Conservation (phyloP, 768 basidiomycete genomes). For the Lenzites betulinus region DNA sequence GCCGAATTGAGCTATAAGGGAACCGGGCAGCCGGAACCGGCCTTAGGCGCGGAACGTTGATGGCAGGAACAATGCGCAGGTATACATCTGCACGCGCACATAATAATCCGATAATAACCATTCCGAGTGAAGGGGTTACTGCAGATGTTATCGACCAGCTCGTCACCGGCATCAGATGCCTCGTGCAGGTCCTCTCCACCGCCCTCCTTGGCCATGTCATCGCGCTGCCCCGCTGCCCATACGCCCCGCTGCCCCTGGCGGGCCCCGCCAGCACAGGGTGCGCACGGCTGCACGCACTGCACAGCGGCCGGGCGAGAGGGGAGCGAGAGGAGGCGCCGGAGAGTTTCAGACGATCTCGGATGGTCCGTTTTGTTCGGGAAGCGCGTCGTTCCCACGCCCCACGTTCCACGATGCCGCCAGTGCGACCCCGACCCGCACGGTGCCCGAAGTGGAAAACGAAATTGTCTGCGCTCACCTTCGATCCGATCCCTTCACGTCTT, state of each 20-base stretch:
- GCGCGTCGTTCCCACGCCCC: conserved; percentile 23
- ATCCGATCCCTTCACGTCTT: conserved; percentile 14
- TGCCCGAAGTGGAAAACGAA: conserved; percentile 5
- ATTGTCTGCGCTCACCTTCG: conserved; percentile 26
- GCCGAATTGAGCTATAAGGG: conserved; percentile 31
- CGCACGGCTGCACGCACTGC: not conserved
- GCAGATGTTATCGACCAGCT: conserved; percentile 21
- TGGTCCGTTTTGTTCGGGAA: conserved; percentile 16
- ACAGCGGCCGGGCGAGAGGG: not conserved
- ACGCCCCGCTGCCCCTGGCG: not conserved
- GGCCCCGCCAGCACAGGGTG: not conserved
- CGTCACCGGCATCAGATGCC: conserved; percentile 22
- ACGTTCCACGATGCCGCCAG: conserved; percentile 29
- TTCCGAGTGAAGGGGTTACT: conserved; percentile 6
- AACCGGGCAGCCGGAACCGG: conserved; percentile 28
- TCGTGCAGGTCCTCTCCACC: conserved; percentile 21
- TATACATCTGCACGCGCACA: conserved; percentile 15
- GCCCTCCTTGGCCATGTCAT: conserved; percentile 20
- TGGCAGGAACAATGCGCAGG: conserved; percentile 24
- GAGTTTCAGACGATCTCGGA: conserved; percentile 3
- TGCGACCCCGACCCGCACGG: not conserved
- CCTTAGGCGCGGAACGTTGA: conserved; percentile 26
- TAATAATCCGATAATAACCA: conserved; percentile 23
- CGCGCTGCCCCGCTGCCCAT: conserved; percentile 8
- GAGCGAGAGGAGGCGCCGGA: not conserved